Base-by-base conservation (phyloP, 2,329 filamentous ascomycete species). In the Colletotrichum limetticola region DNA sequence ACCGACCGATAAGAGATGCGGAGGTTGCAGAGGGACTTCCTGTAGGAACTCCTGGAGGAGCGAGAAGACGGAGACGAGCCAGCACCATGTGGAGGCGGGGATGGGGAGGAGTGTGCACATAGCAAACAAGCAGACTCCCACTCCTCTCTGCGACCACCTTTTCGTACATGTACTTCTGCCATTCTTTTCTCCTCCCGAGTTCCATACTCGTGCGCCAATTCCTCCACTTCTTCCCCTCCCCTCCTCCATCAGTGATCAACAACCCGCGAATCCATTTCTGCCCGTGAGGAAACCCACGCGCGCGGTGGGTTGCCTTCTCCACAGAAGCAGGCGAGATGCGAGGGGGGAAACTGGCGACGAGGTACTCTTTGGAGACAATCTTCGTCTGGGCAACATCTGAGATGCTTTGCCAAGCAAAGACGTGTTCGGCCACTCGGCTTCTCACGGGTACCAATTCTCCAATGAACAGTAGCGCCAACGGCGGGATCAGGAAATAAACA, bases 81-180 rank as follows among this genome's bases (percentile, higher is more conserved):
- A 22, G 62, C 42, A 42, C 37, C 37, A 28, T n/a, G 68, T 60
- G 68, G 68, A 46, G 37, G 46, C 3, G 64, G 35, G 35, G 35
- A 24, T 32, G 53, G 12, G 30, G 37, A 37, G 53, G 64, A 58
- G 53, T 66, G 35, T 59, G 30, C 24, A 26, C n/a, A 32, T 59
- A 59, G 12, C 32, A 57, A 19, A 32, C 57, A 49, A 24, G 37
- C 22, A 52, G 37, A n/a, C 26, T 19, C 14, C 4, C 37, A 42
- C 16, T 56, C 14, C 14, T 55, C 9, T 14, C 22, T n/a, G 8
- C 7, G 42, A 49, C 11, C 19, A 49, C 42, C 42, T 49, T 22
- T 49, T n/a, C 19, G 42, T 49, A 49, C 42, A n/a, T 49, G 42
- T 49, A 49, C 42, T 11, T 9, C 19, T 49, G 7, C 19, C 19